Evolutionary conservation across 805 yeast genomes (phyloP).

Genomic region (Pichia nanzhaoensis): DNA sequence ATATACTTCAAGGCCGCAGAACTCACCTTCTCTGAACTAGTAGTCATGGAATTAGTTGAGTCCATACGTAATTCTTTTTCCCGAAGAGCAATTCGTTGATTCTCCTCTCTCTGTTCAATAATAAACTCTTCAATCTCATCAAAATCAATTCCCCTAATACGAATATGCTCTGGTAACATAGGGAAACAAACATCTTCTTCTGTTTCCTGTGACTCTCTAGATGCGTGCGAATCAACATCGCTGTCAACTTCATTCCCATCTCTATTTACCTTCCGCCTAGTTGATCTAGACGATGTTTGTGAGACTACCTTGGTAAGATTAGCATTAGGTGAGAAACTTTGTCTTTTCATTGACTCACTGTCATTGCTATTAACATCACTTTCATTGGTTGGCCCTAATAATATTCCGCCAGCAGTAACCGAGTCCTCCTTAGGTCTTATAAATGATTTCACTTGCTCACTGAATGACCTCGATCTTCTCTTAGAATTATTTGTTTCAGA

Average conservation of each 20-base stretch:
- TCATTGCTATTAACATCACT: background rate
- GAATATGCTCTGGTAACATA: slow-evolving; percentile 60
- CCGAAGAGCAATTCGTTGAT: slow-evolving; percentile 29
- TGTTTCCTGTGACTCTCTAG: slow-evolving; percentile 79
- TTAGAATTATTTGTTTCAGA: slow-evolving; percentile 9
- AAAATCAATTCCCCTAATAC: slow-evolving; percentile 76
- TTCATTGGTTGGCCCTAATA: slow-evolving; percentile 15
- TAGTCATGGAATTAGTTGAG: slow-evolving; percentile 21
- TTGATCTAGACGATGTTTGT: slow-evolving; percentile 28
- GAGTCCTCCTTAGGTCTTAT: slow-evolving; percentile 30
- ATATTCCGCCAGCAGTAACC: slow-evolving; percentile 29
- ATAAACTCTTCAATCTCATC: slow-evolving; percentile 84
- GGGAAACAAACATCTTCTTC: slow-evolving; percentile 99
- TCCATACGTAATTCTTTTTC: slow-evolving; percentile 27
- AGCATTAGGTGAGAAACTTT: slow-evolving; percentile 9
- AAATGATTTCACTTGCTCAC: slow-evolving; percentile 37
- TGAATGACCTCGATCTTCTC: slow-evolving; percentile 34
- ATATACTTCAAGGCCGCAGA: slow-evolving; percentile 58
- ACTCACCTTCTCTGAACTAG: slow-evolving; percentile 34
- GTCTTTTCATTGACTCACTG: background rate
- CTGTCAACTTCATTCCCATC: slow-evolving; percentile 38
- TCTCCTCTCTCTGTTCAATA: slow-evolving; percentile 50
- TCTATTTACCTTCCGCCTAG: slow-evolving; percentile 12
- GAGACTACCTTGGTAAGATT: slow-evolving; percentile 25
- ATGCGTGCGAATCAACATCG: slow-evolving; percentile 66